phyloP scores from a whole-genome alignment of 805 yeast species.

The Yamadazyma takamatsuzukensis region DNA sequence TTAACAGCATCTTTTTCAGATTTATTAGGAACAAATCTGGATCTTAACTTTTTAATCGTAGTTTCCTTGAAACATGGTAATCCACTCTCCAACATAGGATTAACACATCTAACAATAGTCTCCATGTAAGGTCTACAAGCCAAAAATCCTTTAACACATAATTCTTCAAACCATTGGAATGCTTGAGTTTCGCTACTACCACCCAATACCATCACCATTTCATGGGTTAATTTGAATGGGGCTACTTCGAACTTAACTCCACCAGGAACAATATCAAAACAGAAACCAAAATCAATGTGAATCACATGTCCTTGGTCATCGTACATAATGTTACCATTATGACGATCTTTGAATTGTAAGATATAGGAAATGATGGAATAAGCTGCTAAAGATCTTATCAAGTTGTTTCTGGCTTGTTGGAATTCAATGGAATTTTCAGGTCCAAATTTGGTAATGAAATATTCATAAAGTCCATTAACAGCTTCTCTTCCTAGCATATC shows the following conservation, averaged over 20 bases:
- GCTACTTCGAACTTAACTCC: constrained; percentile 98
- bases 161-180: constrained; percentile 88
- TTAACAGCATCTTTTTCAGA: constrained; percentile 81
- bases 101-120: constrained; percentile 76
- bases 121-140: constrained; percentile 87
- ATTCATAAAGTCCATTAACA: constrained; percentile 92
- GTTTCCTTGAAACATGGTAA: constrained; percentile 92
- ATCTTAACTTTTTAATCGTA: constrained; percentile 73
- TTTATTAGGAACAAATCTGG: constrained; percentile 77
- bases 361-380: constrained; percentile 88
- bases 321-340: constrained; percentile 96
- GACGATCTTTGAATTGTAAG: constrained; percentile 94
- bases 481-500: constrained; percentile 99
- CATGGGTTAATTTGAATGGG: constrained; percentile 93
- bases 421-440: constrained; percentile 88
- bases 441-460: constrained; percentile 88
- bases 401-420: constrained; percentile 88
- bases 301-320: constrained; percentile 92
- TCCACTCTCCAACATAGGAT: constrained; percentile 93
- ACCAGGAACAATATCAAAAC: constrained; percentile 98
- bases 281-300: constrained; percentile 97
- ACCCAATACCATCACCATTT: constrained; percentile 96
- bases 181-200: constrained; percentile 83
- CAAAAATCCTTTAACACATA: constrained; percentile 88
- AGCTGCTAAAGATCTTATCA: constrained; percentile 91